Evolutionary conservation across 1,284 basidiomycete genomes (phyloP).

Genomic region (Moesziomyces sp.): DNA sequence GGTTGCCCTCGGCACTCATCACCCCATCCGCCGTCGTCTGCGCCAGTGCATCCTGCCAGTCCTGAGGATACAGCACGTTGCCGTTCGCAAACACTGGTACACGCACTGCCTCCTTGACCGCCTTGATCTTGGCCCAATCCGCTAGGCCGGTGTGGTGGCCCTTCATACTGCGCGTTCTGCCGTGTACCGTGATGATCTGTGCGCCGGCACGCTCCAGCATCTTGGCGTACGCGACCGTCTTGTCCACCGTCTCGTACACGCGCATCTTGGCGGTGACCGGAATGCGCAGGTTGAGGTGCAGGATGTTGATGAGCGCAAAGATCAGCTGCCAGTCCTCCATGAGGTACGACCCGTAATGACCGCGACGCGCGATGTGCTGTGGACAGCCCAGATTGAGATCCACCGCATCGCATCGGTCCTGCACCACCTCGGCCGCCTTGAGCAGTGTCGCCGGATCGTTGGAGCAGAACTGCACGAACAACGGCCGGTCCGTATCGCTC

Average conservation of each 20-base stretch:
- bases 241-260: slow-evolving; percentile 84
- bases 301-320: slow-evolving; percentile 59
- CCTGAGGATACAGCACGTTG: slow-evolving; percentile 87
- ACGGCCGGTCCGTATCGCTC: slow-evolving; percentile 77
- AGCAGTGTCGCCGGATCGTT: slow-evolving; percentile 82
- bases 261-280: slow-evolving; percentile 97
- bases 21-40: slow-evolving; percentile 88
- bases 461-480: slow-evolving; percentile 91
- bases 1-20: slow-evolving; percentile 94
- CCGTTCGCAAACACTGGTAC: slow-evolving; percentile 97
- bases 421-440: slow-evolving; percentile 53
- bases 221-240: slow-evolving; percentile 89
- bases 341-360: slow-evolving; percentile 88
- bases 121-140: slow-evolving; percentile 82
- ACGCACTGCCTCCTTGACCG: slow-evolving; percentile 85
- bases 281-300: slow-evolving; percentile 81
- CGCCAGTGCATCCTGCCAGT: slow-evolving; percentile 80
- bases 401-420: slow-evolving; percentile 76
- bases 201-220: slow-evolving; percentile 96
- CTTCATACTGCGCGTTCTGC: slow-evolving; percentile 88
- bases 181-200: slow-evolving; percentile 93
- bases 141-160: slow-evolving; percentile 82
- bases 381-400: slow-evolving; percentile 93
- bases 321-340: slow-evolving; percentile 91
- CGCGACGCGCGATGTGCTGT: slow-evolving; percentile 89